Evolutionary conservation across 106 monocot genomes (phyloP).

Genomic region (Alisma plantagoaquatica): DNA sequence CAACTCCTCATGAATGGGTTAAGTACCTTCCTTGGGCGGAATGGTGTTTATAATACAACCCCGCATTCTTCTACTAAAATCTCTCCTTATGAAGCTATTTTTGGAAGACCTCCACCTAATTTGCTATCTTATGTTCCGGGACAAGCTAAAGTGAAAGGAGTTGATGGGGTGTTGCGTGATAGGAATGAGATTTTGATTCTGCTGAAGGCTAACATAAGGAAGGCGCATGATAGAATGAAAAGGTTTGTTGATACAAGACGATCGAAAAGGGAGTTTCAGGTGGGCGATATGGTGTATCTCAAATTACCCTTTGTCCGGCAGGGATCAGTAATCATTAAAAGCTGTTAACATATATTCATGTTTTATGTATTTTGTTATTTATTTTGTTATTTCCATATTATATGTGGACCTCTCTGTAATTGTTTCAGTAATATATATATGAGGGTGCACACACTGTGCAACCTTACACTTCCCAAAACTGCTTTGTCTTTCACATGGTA

Average conservation of each 20-base stretch:
- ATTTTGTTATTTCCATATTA: no score
- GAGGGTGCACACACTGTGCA: neutral
- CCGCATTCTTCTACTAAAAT: neutral
- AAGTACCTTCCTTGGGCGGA: neutral
- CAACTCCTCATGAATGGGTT: neutral
- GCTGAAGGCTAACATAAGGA: neutral
- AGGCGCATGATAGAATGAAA: neutral
- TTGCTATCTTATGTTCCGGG: neutral
- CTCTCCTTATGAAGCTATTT: neutral
- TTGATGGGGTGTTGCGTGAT: neutral
- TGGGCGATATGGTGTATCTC: slow-evolving; percentile 5
- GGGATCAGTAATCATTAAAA: neutral
- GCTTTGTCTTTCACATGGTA: neutral
- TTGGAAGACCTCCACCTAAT: neutral
- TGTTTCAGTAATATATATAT: neutral
- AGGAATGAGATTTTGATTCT: neutral
- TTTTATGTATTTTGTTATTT: no score
- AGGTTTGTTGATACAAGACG: no score
- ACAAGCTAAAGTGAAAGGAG: no score
- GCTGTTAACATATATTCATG: no score
- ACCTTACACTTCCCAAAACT: neutral
- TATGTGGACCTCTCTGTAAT: neutral
- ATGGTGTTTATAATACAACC: neutral
- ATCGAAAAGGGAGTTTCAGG: neutral
- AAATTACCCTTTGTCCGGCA: slow-evolving; percentile 3